A percentile compares a stretch with the other conserved stretches of the same genome.
These are phyloP conservation scores for Sporothrix pseudoabietina DNA, from an alignment of 2,329 filamentous ascomycete genomes.

Conservation along the genomic window DNA sequence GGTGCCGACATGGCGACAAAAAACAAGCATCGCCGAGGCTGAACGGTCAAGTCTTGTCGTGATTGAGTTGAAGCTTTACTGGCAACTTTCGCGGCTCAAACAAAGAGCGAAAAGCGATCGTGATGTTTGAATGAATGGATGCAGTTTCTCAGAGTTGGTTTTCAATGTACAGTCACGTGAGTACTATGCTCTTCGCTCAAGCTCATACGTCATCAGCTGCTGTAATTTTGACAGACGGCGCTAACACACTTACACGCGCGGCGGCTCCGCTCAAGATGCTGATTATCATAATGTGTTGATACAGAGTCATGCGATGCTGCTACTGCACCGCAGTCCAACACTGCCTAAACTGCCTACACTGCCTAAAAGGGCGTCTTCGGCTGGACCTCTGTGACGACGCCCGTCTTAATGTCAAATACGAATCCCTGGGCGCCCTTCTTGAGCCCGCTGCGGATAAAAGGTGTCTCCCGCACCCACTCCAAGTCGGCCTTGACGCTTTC, in stretches of 20 bases:
- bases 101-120: not conserved
- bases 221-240: not conserved
- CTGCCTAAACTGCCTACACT: not conserved
- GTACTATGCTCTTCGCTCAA: not conserved
- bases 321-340: not conserved
- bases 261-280: not conserved
- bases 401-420: constrained; percentile 21
- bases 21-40: not conserved
- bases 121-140: not conserved
- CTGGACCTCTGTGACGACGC: constrained; percentile 13
- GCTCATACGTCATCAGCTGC: not conserved
- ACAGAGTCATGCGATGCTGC: not conserved
- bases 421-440: constrained; percentile 13
- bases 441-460: not conserved
- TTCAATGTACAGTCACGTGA: not conserved
- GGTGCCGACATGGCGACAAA: not conserved
- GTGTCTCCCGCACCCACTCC: constrained; percentile 12
- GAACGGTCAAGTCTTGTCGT: not conserved
- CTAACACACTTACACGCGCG: not conserved
- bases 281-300: no score
- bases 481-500: constrained; percentile 14
- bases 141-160: not conserved
- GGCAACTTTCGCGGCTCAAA: not conserved
- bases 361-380: not conserved
- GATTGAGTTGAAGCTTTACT: not conserved